Evolutionary conservation across 208 protist species (phyloP).

Genomic region (Trypanosoma brucei): DNA sequence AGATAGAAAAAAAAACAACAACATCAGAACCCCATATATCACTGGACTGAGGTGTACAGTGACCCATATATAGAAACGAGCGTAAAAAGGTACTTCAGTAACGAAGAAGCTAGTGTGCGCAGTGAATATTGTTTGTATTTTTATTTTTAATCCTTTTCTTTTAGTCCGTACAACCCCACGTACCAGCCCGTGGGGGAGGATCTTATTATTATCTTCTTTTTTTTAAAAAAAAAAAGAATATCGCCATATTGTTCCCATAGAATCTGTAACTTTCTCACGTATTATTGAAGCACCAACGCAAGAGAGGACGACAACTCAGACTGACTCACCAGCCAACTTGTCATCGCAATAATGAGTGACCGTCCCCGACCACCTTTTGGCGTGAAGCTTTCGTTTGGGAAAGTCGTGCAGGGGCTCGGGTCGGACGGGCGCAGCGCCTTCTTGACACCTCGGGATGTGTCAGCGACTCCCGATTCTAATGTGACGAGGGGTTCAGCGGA

Average conservation of each 20-base stretch:
- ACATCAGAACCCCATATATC: slow-evolving; percentile 1
- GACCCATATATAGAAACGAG: slow-evolving; percentile 2
- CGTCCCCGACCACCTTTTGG: neutral
- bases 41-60: neutral
- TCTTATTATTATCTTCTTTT: no score
- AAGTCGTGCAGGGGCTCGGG: neutral
- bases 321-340: neutral
- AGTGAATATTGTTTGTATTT: no score
- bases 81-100: neutral
- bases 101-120: no score
- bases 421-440: neutral
- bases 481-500: neutral
- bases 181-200: no score
- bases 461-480: neutral
- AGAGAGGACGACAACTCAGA: neutral
- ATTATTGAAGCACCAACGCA: no score
- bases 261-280: no score
- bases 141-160: no score
- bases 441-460: neutral
- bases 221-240: no score
- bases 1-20: slow-evolving; percentile 9
- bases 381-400: slow-evolving; percentile 12
- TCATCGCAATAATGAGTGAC: neutral
- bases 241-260: no score
- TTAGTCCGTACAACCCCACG: no score